phyloP scores from a whole-genome alignment of 2,329 filamentous ascomycete genomes.

The Monosporascus sp. region DNA sequence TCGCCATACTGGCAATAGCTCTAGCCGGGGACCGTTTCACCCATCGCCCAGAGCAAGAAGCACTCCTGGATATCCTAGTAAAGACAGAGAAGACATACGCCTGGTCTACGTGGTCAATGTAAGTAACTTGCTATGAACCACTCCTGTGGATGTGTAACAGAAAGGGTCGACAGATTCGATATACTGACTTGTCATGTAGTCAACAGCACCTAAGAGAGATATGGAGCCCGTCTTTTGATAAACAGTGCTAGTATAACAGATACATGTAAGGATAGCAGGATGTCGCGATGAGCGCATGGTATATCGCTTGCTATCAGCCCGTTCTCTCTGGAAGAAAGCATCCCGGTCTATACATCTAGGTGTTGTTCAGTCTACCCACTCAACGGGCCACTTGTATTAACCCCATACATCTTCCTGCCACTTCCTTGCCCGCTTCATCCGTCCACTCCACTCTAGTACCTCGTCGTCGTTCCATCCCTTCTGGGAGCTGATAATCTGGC shows the following conservation, averaged over 20 bases:
- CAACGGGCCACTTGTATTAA: conserved; percentile 9
- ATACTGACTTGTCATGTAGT: not conserved
- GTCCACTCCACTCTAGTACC: conserved; percentile 41
- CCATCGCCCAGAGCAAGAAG: conserved; percentile 23
- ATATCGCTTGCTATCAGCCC: not conserved
- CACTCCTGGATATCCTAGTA: conserved; percentile 26
- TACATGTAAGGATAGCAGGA: not conserved
- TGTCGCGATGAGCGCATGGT: not conserved
- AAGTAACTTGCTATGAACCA: too few species aligned
- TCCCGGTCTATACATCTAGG: not conserved
- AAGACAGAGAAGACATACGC: conserved; percentile 21
- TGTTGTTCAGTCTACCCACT: not conserved
- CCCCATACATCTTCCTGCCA: conserved; percentile 53
- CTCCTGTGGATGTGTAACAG: not conserved
- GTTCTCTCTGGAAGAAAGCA: not conserved
- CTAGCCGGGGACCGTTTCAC: conserved; percentile 32
- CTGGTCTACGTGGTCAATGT: conserved; percentile 10
- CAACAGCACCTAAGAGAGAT: not conserved
- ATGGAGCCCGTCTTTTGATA: not conserved
- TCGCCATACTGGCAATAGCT: conserved; percentile 20
- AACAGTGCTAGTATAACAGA: not conserved
- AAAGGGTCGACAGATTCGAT: too few species aligned
- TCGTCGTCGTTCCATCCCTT: conserved; percentile 35
- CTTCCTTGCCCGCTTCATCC: conserved; percentile 43
- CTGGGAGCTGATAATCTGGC: conserved; percentile 27